These are phyloP conservation scores for Quercus gilva DNA, from an alignment of 306 rosid genomes.

Conservation along the genomic window DNA sequence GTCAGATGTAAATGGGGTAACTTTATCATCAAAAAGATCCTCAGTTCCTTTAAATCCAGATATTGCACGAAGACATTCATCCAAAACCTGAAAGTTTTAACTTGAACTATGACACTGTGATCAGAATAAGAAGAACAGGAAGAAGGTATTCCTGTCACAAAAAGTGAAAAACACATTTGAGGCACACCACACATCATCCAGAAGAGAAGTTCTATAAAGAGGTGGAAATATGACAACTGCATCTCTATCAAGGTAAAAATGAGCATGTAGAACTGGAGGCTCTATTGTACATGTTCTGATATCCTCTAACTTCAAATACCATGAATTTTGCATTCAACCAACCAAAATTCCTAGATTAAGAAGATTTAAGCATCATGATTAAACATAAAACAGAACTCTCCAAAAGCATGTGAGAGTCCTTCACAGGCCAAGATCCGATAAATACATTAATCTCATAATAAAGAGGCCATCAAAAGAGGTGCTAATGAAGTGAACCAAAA, in stretches of 20 bases:
- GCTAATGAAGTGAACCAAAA: not conserved
- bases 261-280: not conserved
- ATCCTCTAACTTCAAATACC: not conserved
- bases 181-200: not conserved
- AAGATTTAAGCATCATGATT: not conserved
- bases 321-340: not conserved
- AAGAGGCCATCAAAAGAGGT: not conserved
- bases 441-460: not conserved
- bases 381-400: not conserved
- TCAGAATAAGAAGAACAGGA: not conserved
- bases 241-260: not conserved
- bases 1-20: conserved; percentile 82
- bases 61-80: conserved; percentile 81
- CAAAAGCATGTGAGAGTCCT: too few relatives aligned
- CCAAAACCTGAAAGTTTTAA: conserved; percentile 64
- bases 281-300: not conserved
- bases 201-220: not conserved
- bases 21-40: conserved; percentile 83
- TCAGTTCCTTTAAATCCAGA: conserved; percentile 97
- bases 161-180: not conserved
- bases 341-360: not conserved
- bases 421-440: not conserved
- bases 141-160: not conserved
- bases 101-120: conserved; percentile 1
- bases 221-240: not conserved